Evolutionary conservation across 2,329 filamentous ascomycete genomes (phyloP), one percentile per base, ranked within the genome.

Genomic region (Arthrobotrys musiformis): DNA sequence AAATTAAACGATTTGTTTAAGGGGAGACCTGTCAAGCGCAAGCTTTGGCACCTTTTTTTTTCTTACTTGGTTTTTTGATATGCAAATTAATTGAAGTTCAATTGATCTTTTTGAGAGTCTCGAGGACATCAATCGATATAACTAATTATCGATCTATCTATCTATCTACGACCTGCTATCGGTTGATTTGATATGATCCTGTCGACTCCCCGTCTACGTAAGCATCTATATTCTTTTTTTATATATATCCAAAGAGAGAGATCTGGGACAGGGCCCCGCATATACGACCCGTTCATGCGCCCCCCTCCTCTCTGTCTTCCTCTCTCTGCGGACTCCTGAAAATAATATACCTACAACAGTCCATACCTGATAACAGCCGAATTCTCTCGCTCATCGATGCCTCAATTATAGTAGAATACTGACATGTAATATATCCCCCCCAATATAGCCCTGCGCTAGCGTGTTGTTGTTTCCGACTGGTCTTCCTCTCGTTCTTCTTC

Each of bases 1-100:
- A 76, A 76, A 76, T 76, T 76, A 76, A 76, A 76, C 58, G 72
- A 76, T 76, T 46, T 46, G 69, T 76, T 69, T 64, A 76, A 58
- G 63, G 64, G 64, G 63, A 70, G 46, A 48, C 54, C 69, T 73
- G 69, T 73, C 69, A 67, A 68, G n/a, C n/a, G 24, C 2, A 56
- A 56, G 40, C 40, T 42, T 42, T 42, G 40, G 40, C 9, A 33
- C 30, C 30, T 33, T 33, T 33, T 33, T 9, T 33, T 33, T 33
- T 33, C 5, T 33, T 33, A 33, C 9, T 60, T 17, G 17, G 26
- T 24, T 15, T 30, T 35, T 44, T 26, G 13, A 35, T 17, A 35
- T 28, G n/a, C 28, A 9, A 24, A 33, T 2, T 35, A 40, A n/a
- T n/a, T n/a, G n/a, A n/a, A n/a, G n/a, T n/a, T 48, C n/a, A 44